These are phyloP conservation scores for Fusarium robinianum DNA, from an alignment of 2,329 filamentous ascomycete genomes.

Conservation along the genomic window DNA sequence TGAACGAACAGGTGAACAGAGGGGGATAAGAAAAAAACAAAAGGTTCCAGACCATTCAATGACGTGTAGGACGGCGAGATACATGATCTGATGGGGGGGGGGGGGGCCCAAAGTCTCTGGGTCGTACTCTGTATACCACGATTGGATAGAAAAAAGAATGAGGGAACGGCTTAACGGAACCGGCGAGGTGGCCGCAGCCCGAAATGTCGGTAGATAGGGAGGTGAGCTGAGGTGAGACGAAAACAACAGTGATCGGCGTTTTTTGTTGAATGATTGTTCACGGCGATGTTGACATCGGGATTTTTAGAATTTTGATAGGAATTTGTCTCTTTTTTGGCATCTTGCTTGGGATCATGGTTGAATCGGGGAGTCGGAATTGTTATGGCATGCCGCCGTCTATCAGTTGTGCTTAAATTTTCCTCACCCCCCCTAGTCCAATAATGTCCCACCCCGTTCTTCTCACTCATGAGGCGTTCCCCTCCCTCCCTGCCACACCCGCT, in stretches of 20 bases:
- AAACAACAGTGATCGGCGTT: too few species aligned
- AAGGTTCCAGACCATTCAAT: conserved; percentile 19
- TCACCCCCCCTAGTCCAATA: neutral
- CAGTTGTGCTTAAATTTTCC: conserved; percentile 19
- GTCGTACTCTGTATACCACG: too few species aligned
- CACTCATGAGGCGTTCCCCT: too few species aligned
- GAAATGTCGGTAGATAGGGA: too few species aligned
- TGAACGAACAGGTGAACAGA: conserved; percentile 6
- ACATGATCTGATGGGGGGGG: conserved; percentile 28
- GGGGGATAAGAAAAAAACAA: neutral
- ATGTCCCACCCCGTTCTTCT: too few species aligned
- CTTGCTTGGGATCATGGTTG: neutral
- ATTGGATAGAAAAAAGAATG: too few species aligned
- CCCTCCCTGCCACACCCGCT: too few species aligned
- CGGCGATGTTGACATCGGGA: too few species aligned
- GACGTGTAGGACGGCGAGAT: conserved; percentile 18
- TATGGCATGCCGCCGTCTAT: conserved; percentile 25
- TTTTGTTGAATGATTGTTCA: too few species aligned
- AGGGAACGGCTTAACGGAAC: conserved; percentile 16
- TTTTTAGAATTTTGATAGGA: neutral
- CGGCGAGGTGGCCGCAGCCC: conserved; percentile 10
- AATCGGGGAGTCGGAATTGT: conserved; percentile 23
- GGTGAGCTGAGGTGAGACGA: too few species aligned
- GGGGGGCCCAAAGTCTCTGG: too few species aligned
- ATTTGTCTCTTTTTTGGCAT: too few species aligned